Base-by-base conservation (phyloP, 106 monocot species). In the Dioscorea dumetorum region DNA sequence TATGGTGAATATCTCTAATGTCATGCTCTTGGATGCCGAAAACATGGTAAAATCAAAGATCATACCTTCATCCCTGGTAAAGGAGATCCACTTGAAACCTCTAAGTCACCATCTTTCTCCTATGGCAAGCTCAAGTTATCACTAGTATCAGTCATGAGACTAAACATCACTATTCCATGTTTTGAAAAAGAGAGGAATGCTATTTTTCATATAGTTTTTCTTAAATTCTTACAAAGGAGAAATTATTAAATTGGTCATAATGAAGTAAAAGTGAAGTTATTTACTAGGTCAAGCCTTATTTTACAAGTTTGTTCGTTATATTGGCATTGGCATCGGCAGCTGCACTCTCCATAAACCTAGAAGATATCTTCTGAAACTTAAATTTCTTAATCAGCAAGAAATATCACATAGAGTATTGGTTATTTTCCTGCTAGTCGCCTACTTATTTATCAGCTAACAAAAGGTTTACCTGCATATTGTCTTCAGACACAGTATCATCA, bases 1-100 rank as follows among this genome's bases (percentile, higher is more conserved):
- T 48, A 20, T 12, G 18, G 21, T 48, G 12, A 33, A 68, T 34
- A 28, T 11, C 20, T 35, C 23, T 10, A n/a, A 56, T 62, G 11
- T 32, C 48, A 64, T 19, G 4, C 53, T 70, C 82, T 6, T 41
- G 41, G 41, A 3, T 41, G 10, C 41, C 2, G 41, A 3, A 41
- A 41, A 6, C 41, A 41, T 41, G 41, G 41, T 41, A 41, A 41
- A 6, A 41, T 41, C 10, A 41, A 41, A 41, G 41, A 41, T 41
- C 41, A 12, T 50, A 91, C 94, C 94, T 83, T 81, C 78, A 91
- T 83, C 79, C 91, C 94, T 19, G 88, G 88, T 34, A 95, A 82
- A 70, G 94, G 94, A 64, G 91, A 86, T 54, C 91, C 94, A 73
- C 80, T 81, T 65, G 81, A 74, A 71, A 91, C 88, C 48, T 88